phyloP scores from a whole-genome alignment of 805 yeast species.

The Metschnikowia aberdeeniae region DNA sequence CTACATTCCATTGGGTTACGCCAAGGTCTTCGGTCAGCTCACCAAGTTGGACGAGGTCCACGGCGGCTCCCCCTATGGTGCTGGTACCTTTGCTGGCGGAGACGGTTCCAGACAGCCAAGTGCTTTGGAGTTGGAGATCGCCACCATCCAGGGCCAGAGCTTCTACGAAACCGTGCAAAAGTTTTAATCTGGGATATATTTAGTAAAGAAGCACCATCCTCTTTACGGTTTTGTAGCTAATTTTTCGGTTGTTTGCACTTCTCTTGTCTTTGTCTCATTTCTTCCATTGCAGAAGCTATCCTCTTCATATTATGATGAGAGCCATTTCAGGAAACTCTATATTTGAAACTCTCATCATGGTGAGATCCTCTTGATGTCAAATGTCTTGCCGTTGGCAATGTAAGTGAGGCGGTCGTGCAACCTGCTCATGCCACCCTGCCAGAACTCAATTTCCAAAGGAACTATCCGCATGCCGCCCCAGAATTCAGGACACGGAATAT shows the following conservation, averaged over 20 bases:
- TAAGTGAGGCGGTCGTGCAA: constrained; percentile 85
- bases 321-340: too few species aligned
- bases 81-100: constrained; percentile 18
- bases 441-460: constrained; percentile 89
- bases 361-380: constrained; percentile 69
- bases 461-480: constrained; percentile 95
- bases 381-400: constrained; percentile 40
- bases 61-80: constrained; percentile 20
- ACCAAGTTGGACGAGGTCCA: constrained; percentile 18
- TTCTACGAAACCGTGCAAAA: constrained; percentile 19
- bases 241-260: background rate
- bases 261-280: background rate
- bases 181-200: constrained; percentile 8
- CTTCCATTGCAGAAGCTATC: background rate
- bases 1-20: constrained; percentile 21
- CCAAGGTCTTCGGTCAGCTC: constrained; percentile 18
- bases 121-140: constrained; percentile 21
- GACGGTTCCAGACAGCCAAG: constrained; percentile 20
- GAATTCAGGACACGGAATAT: constrained; percentile 83
- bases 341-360: constrained; percentile 39
- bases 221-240: too few species aligned
- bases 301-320: background rate
- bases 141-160: constrained; percentile 17
- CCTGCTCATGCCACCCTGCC: constrained; percentile 94
- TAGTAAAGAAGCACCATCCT: background rate